These are phyloP conservation scores for Nematocida minor DNA, from an alignment of 371 early-diverging fungal genomes.

Conservation along the genomic window DNA sequence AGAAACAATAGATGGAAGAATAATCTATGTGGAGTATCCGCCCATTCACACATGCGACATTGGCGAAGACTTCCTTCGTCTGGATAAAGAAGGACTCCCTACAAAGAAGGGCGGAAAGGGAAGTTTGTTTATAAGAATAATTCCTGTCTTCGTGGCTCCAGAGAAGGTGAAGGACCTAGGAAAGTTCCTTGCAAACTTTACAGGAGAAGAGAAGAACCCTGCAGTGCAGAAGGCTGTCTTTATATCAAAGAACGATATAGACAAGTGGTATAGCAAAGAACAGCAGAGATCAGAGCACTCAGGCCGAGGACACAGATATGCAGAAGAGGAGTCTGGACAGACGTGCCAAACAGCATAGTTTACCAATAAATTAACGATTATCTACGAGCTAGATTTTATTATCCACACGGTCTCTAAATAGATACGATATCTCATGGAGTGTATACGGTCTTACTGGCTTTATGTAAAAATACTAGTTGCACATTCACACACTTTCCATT, in stretches of 20 bases:
- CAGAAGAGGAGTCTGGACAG: not conserved
- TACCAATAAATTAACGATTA: too few species aligned
- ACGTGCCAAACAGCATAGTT: not conserved
- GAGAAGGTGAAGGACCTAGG: not conserved
- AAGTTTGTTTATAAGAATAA: slow-evolving; percentile 12
- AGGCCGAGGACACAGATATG: not conserved
- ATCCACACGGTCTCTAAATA: too few species aligned
- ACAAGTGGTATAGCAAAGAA: not conserved
- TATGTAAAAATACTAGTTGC: too few species aligned
- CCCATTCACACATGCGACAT: not conserved
- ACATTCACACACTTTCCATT: too few species aligned
- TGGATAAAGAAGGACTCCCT: slow-evolving; percentile 8
- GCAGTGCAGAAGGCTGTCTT: not conserved
- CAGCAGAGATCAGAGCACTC: not conserved
- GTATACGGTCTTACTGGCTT: too few species aligned
- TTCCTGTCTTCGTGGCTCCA: not conserved
- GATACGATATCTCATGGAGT: too few species aligned
- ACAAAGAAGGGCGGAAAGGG: not conserved
- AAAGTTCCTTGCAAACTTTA: not conserved
- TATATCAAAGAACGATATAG: not conserved
- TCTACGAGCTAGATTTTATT: too few species aligned
- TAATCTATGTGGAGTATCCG: not conserved
- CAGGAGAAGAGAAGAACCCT: not conserved
- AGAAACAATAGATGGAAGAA: not conserved
- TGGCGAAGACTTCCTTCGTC: slow-evolving; percentile 21